Conservation (phyloP, 2,329 filamentous ascomycete genomes). For the Fusarium odoratissimum region DNA sequence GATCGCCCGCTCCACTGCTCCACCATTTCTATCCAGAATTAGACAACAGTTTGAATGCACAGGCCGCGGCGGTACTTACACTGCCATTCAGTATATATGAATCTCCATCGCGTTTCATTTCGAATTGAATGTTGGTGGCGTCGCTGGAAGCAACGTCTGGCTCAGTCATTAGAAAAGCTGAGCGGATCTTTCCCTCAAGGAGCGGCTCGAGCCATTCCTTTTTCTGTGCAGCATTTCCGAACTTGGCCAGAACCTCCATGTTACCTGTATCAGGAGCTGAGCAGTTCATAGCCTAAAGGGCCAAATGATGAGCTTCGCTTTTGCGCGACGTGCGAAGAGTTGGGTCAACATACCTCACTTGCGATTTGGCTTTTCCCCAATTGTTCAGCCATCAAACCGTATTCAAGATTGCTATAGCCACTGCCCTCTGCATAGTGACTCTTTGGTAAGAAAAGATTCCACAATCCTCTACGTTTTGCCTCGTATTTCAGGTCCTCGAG, state of each 20-base stretch:
- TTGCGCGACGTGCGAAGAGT: too few species aligned
- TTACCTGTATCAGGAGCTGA: slow-evolving; percentile 93
- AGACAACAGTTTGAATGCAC: too few species aligned
- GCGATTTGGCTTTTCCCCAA: slow-evolving; percentile 87
- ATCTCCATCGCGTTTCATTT: slow-evolving; percentile 84
- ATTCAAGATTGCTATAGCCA: slow-evolving; percentile 94
- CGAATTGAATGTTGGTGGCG: slow-evolving; percentile 90
- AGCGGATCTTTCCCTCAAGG: slow-evolving; percentile 85
- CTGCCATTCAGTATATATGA: slow-evolving; percentile 82
- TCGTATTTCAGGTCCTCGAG: slow-evolving; percentile 90
- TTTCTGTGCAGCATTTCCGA: slow-evolving; percentile 88
- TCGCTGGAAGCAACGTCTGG: slow-evolving; percentile 89
- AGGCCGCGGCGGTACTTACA: too few species aligned
- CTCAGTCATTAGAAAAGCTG: slow-evolving; percentile 94
- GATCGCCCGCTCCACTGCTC: slow-evolving; percentile 95
- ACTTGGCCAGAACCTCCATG: slow-evolving; percentile 95
- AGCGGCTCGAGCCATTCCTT: slow-evolving; percentile 83
- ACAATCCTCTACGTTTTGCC: slow-evolving; percentile 80
- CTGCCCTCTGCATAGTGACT: slow-evolving; percentile 95
- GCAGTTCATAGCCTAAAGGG: slow-evolving; percentile 68
- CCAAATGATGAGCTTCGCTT: too few species aligned
- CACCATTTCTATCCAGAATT: slow-evolving; percentile 91
- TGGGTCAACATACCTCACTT: slow-evolving; percentile 74
- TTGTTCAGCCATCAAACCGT: slow-evolving; percentile 96
- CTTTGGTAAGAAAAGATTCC: slow-evolving; percentile 98